Conservation (phyloP, 352 stramenopile species). For the Phytophthora constricta region DNA sequence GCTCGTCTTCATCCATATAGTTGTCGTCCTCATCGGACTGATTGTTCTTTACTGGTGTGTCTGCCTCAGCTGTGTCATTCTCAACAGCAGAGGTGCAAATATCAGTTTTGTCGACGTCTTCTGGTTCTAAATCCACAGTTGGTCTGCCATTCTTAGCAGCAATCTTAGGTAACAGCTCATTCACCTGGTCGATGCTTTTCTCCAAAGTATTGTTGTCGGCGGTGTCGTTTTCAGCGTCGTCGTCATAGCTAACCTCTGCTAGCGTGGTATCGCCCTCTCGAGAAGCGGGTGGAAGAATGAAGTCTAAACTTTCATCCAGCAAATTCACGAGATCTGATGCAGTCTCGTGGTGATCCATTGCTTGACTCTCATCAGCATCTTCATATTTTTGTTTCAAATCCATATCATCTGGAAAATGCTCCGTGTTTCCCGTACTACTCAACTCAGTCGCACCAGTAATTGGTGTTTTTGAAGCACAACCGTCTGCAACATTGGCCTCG, state of each 20-base stretch:
- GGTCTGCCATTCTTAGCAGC: background rate
- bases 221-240: slow-evolving; percentile 18
- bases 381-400: background rate
- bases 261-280: slow-evolving; percentile 3
- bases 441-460: background rate
- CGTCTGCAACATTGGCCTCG: background rate
- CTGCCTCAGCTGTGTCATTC: slow-evolving; percentile 1
- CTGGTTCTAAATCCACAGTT: slow-evolving; percentile 13
- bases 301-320: slow-evolving; percentile 64
- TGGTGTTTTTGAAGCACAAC: background rate
- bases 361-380: background rate
- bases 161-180: background rate
- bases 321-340: slow-evolving; percentile 58
- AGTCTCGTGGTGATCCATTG: slow-evolving; percentile 14
- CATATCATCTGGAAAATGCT: background rate
- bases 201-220: slow-evolving; percentile 13
- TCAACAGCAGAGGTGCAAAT: background rate
- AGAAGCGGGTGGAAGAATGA: slow-evolving; percentile 18
- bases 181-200: background rate
- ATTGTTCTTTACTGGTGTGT: slow-evolving; percentile 4
- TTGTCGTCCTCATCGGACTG: slow-evolving; percentile 25
- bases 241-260: slow-evolving; percentile 6
- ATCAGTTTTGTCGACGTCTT: slow-evolving; percentile 2
- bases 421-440: slow-evolving; percentile 3
- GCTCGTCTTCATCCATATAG: background rate